Percentiles rank a stretch among this genome's conserved stretches.
Conservation (phyloP, 73 alveolate species). For the Loxodes magnus region DNA sequence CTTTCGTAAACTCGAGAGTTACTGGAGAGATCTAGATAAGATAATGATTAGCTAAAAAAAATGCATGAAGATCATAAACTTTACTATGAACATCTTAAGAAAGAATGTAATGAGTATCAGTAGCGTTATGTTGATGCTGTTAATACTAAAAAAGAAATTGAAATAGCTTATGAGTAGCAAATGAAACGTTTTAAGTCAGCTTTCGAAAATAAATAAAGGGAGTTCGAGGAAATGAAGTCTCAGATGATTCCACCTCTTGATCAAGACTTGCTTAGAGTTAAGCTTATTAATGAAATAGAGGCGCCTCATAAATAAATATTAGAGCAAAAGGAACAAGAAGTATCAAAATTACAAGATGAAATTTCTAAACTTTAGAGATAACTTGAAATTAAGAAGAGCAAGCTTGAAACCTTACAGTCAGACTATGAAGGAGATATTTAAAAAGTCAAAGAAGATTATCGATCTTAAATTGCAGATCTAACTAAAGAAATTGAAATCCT, state of each 20-base stretch:
- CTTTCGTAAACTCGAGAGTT: conserved; percentile 5
- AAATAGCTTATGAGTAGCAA: conserved; percentile 25
- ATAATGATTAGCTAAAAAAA: conserved; percentile 8
- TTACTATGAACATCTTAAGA: conserved; percentile 15
- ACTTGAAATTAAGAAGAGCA: conserved; percentile 32
- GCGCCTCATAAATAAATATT: conserved; percentile 35
- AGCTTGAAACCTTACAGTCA: conserved; percentile 25
- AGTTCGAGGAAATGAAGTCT: conserved; percentile 35
- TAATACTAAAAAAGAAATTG: conserved; percentile 9
- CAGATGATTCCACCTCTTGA: conserved; percentile 54
- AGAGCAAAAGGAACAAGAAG: conserved; percentile 33
- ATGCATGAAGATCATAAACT: conserved; percentile 27
- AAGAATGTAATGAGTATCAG: conserved; percentile 13
- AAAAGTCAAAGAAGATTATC: conserved; percentile 33
- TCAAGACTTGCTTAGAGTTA: conserved; percentile 41
- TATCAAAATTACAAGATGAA: conserved; percentile 25
- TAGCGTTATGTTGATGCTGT: conserved; percentile 11
- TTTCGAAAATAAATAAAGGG: conserved; percentile 41
- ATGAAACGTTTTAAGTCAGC: conserved; percentile 24
- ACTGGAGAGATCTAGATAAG: conserved; percentile 4
- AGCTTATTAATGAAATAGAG: conserved; percentile 43
- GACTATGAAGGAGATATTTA: conserved; percentile 40
- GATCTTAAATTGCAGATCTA: conserved; percentile 14
- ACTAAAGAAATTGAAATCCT: conserved; percentile 17
- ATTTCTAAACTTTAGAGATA: conserved; percentile 39